Percentiles rank a stretch among this genome's conserved stretches.
phyloP scores from a whole-genome alignment of 345 rosid genomes.

The Microthlaspi erraticum region DNA sequence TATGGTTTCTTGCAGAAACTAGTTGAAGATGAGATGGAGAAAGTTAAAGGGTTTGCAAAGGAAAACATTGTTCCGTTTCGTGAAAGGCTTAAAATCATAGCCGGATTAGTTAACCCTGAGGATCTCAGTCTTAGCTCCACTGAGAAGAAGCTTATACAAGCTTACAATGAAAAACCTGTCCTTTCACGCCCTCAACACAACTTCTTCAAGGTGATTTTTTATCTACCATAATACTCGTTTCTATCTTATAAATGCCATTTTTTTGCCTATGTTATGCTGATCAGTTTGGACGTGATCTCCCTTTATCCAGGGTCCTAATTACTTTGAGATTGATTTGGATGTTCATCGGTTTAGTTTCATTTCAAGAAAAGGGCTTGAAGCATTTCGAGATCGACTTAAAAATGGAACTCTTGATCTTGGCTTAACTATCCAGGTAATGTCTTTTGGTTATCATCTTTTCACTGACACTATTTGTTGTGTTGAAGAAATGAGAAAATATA shows the following conservation, averaged over 20 bases:
- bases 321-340: conserved; percentile 91
- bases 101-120: conserved; percentile 80
- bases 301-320: conserved; percentile 66
- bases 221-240: not conserved
- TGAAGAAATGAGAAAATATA: not conserved
- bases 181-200: conserved; percentile 90
- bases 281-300: not conserved
- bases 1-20: conserved; percentile 56
- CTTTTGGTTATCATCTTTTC: not conserved
- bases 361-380: conserved; percentile 86
- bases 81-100: conserved; percentile 86
- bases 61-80: conserved; percentile 74
- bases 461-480: conserved; percentile 9
- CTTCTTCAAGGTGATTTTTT: conserved; percentile 64
- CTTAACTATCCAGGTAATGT: conserved; percentile 78
- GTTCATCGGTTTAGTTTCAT: conserved; percentile 89
- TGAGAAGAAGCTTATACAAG: conserved; percentile 74
- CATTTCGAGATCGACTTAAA: conserved; percentile 75
- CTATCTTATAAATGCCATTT: not conserved
- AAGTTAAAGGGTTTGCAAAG: conserved; percentile 79
- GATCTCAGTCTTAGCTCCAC: conserved; percentile 81
- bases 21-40: conserved; percentile 86
- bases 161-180: conserved; percentile 87
- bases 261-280: not conserved
- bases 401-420: conserved; percentile 79